These are phyloP conservation scores for Ustilago hordei DNA, from an alignment of 1,284 basidiomycete genomes.

Conservation along the genomic window DNA sequence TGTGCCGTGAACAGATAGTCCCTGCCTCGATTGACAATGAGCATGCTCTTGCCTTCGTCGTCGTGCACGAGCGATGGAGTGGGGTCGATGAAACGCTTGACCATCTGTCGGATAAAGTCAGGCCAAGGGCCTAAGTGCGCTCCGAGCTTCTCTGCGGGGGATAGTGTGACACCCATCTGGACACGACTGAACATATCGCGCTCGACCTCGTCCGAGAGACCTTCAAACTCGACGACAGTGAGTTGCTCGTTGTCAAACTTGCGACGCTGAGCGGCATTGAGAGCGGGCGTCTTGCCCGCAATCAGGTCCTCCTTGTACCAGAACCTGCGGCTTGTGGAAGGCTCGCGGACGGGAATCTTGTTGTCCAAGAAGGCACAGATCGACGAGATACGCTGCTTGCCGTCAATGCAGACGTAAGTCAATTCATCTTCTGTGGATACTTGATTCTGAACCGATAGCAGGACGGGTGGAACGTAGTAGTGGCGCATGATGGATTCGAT, in stretches of 20 bases:
- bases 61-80: slow-evolving; percentile 40
- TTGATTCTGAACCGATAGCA: slow-evolving; percentile 37
- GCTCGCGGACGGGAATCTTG: slow-evolving; percentile 47
- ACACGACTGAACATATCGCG: slow-evolving; percentile 59
- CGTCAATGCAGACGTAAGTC: slow-evolving; percentile 55
- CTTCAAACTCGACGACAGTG: slow-evolving; percentile 46
- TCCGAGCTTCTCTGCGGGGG: slow-evolving; percentile 57
- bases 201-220: slow-evolving; percentile 46
- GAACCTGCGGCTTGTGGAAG: slow-evolving; percentile 28
- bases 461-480: slow-evolving; percentile 58
- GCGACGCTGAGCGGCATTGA: slow-evolving; percentile 36
- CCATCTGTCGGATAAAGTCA: slow-evolving; percentile 52
- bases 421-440: slow-evolving; percentile 15
- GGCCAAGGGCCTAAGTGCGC: slow-evolving; percentile 48
- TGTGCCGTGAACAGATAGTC: slow-evolving; percentile 51
- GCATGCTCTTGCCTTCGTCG: slow-evolving; percentile 24
- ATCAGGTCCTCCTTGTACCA: slow-evolving; percentile 46
- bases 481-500: slow-evolving; percentile 59
- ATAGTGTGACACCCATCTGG: slow-evolving; percentile 58
- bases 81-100: slow-evolving; percentile 49
- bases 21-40: slow-evolving; percentile 42
- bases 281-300: slow-evolving; percentile 25
- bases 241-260: slow-evolving; percentile 56
- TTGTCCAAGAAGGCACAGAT: slow-evolving; percentile 49
- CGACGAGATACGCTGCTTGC: slow-evolving; percentile 58